Evolutionary conservation across 495 filamentous ascomycete species (phyloP).

Genomic region (Xylaria venustula): DNA sequence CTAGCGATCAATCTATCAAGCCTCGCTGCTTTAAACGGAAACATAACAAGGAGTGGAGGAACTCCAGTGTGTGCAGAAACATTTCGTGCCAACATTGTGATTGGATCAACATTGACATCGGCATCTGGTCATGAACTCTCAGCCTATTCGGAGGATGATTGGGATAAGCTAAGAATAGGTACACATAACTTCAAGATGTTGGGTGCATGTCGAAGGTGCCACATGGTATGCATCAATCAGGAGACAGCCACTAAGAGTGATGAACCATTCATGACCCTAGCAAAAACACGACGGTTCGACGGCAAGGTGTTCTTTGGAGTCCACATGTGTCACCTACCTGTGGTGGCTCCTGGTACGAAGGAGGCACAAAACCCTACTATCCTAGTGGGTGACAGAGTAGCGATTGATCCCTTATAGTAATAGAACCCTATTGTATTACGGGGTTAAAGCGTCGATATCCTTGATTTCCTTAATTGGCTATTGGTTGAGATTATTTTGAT

Average conservation of each 20-base stretch:
- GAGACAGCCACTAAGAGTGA: slow-evolving; percentile 70
- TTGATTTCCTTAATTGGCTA: too few species aligned
- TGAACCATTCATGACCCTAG: slow-evolving; percentile 85
- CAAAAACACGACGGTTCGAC: slow-evolving; percentile 76
- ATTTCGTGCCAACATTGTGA: slow-evolving; percentile 82
- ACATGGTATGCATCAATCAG: slow-evolving; percentile 95
- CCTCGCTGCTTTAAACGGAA: slow-evolving; percentile 70
- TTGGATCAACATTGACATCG: slow-evolving; percentile 41
- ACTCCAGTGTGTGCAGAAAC: slow-evolving; percentile 60
- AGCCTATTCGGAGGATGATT: slow-evolving; percentile 56
- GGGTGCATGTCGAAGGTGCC: slow-evolving; percentile 81
- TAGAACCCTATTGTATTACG: neutral
- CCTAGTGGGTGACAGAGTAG: slow-evolving; percentile 56
- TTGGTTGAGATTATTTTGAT: too few species aligned
- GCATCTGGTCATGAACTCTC: neutral
- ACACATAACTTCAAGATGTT: slow-evolving; percentile 64
- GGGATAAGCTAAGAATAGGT: slow-evolving; percentile 52
- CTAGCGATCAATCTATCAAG: slow-evolving; percentile 78
- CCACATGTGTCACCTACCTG: slow-evolving; percentile 61
- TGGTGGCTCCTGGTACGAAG: slow-evolving; percentile 12
- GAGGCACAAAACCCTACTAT: slow-evolving; percentile 51
- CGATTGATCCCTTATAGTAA: slow-evolving; percentile 19
- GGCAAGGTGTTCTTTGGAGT: slow-evolving; percentile 85
- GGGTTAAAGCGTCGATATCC: too few species aligned
- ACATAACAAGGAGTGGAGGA: slow-evolving; percentile 60